Base-by-base conservation (phyloP, 2,329 filamentous ascomycete species). In the Fusarium nanum region DNA sequence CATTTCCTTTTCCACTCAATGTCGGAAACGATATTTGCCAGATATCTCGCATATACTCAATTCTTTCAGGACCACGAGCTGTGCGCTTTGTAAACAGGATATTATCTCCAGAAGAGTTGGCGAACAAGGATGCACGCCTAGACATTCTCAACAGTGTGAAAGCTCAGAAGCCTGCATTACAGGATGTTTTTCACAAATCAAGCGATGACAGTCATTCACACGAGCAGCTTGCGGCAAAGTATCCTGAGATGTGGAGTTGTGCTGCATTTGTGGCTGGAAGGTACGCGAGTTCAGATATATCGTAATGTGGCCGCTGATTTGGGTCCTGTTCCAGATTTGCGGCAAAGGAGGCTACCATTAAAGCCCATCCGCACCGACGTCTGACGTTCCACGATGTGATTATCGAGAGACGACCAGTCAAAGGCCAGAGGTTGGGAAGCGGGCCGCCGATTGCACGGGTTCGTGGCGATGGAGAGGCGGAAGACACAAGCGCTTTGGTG, bases 11-110 rank as follows among this genome's bases (percentile, higher is more conserved):
- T n/a, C 83, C 89, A 2, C 76, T 95, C 16, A 85, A 86, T 50
- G 82, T 97, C 55, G 94, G 94, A 61, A 95, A 88, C 49, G 94
- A 97, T 77, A 91, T 97, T 60, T 93, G 92, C 78, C 85, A 86
- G 60, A 86, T 93, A 60, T 80, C 85, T 1, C 89, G 93, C 58
- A 88, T 97, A 63, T 81, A 83, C 65, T 78, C 79, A 22, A 83
- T 94, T 54, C 78, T 95, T 55, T 78, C 76, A 20, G 77, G 81
- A 27, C 77, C 80, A 11, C 76, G 77, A 41, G 82, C 81, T 2
- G 56, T 67, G 7, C 81, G 81, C 30, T 88, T 89, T 72, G 76
- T 88, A 52, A 74, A 78, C 12, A 83, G 84, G 59, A 74, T 89
- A 53, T 77, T 89, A 25, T 78, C 82, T 6, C 74, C 78, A 1